Base-by-base conservation (phyloP, 257 asterid genomes). In the Rubia yunnanensis region DNA sequence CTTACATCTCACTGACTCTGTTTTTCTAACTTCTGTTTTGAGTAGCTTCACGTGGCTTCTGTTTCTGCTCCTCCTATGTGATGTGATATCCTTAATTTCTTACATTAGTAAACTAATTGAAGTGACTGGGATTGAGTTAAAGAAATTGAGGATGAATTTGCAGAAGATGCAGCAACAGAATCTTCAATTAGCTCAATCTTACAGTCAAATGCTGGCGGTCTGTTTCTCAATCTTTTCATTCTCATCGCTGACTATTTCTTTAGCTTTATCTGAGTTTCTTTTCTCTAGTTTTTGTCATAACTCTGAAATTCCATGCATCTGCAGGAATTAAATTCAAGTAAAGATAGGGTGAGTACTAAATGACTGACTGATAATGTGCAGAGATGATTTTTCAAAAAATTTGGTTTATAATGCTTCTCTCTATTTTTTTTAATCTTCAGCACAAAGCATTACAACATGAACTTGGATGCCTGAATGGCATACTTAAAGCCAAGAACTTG, bases 271-370 rank as follows among this genome's bases (percentile, higher is more conserved):
- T 34, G 62, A 27, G 23, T 18, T 13, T 52, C 22, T 46, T 32
- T 22, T 72, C 63, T 14, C 27, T 26, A 4, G 20, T 34, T 26
- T 62, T 30, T 32, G 49, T 70, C 69, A 76, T 64, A 32, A 15
- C 62, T 36, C 59, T 61, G 44, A 61, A 66, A 67, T 64, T 71
- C 59, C 39, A 48, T 55, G 39, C 60, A 28, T 22, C 57, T 81
- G 77, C 91, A 90, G 97, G 97, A 90, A 61, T 36, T 88, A 70
- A 90, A 84, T 79, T 78, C 83, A 46, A 73, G 79, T 68, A 88
- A 78, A 84, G 92, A 85, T 69, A 79, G 77, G 86, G 96, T 88
- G 72, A 74, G 88, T 65, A 62, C 66, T 44, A 14, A 10, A 32
- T 34, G 48, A n/a, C 64, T 60, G 1, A 22, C 5, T 14, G 36